A percentile compares a stretch with the other conserved stretches of the same genome.
phyloP scores from a whole-genome alignment of 176 grass and related monocot genomes.

The Avena insularis region DNA sequence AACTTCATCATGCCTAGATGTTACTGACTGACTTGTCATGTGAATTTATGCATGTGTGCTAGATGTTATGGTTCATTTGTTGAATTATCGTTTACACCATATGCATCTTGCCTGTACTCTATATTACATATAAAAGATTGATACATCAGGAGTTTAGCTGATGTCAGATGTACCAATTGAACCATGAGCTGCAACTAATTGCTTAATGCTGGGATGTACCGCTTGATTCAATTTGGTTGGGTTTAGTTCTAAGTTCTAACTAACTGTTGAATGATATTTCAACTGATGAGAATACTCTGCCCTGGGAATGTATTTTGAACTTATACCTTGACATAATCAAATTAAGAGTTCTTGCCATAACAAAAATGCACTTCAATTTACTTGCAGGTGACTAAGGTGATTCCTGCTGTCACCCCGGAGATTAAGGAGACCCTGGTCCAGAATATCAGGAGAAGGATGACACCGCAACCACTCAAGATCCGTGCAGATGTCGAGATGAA shows the following conservation, averaged over 20 bases:
- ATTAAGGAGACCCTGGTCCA: constrained; percentile 85
- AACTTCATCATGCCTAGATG: background rate
- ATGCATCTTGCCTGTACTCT: background rate
- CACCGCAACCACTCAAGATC: constrained; percentile 90
- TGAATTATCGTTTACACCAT: background rate
- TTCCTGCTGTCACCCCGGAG: constrained; percentile 49
- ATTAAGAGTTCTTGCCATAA: background rate
- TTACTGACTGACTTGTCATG: background rate
- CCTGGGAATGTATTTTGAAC: background rate
- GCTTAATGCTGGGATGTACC: background rate
- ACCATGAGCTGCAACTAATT: background rate
- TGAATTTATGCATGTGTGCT: background rate
- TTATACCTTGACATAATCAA: background rate
- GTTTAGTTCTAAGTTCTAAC: constrained; percentile 5
- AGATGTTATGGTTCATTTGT: background rate
- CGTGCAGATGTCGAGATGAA: constrained; percentile 92
- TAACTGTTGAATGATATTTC: background rate
- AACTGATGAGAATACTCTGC: background rate
- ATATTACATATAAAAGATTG: background rate
- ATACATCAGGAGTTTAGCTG: background rate
- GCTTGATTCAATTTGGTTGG: background rate
- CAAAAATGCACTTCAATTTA: constrained; percentile 22
- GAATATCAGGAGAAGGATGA: constrained; percentile 93
- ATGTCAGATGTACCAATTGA: background rate
- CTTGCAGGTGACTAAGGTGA: constrained; percentile 77